Percentiles rank a stretch among this genome's conserved stretches.
Conservation (phyloP, 768 basidiomycete species). For the Lentinus brumalis region DNA sequence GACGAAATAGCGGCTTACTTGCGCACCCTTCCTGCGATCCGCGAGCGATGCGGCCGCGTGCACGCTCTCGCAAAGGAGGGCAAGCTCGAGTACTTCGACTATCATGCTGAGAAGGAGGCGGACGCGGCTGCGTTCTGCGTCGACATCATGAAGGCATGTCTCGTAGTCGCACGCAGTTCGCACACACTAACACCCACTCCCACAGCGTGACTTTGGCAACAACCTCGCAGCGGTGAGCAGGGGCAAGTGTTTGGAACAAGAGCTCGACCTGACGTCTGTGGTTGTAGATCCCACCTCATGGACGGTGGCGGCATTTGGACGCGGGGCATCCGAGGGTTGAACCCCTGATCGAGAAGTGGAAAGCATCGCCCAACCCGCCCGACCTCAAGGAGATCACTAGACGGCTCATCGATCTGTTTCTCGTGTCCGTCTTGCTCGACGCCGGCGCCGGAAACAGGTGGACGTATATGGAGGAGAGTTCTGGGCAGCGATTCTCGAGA, state of each 20-base stretch:
- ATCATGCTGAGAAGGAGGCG: constrained; percentile 74
- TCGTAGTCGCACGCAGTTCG: background rate
- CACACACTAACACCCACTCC: background rate
- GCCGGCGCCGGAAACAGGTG: constrained; percentile 89
- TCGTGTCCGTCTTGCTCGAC: constrained; percentile 90
- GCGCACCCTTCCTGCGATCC: constrained; percentile 85
- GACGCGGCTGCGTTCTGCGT: constrained; percentile 75
- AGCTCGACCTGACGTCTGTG: background rate
- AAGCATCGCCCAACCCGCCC: constrained; percentile 39
- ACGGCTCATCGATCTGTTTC: constrained; percentile 85
- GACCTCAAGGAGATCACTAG: constrained; percentile 63
- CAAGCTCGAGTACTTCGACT: constrained; percentile 83
- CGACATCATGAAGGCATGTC: constrained; percentile 72
- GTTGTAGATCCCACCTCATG: constrained; percentile 78
- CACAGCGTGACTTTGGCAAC: constrained; percentile 77
- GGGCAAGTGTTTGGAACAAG: too few relatives aligned
- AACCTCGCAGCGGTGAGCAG: constrained; percentile 61
- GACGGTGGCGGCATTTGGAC: constrained; percentile 89
- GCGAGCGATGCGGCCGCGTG: constrained; percentile 80
- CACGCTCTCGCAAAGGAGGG: constrained; percentile 74
- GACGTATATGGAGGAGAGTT: constrained; percentile 67
- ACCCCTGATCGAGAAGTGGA: constrained; percentile 63
- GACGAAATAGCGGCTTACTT: constrained; percentile 51
- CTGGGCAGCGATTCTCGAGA: constrained; percentile 56
- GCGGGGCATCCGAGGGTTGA: constrained; percentile 63